Percentiles rank a stretch among this genome's conserved stretches.
Evolutionary conservation across 1,284 basidiomycete species (phyloP).

Genomic region (Butyriboletus pseudospeciosus): DNA sequence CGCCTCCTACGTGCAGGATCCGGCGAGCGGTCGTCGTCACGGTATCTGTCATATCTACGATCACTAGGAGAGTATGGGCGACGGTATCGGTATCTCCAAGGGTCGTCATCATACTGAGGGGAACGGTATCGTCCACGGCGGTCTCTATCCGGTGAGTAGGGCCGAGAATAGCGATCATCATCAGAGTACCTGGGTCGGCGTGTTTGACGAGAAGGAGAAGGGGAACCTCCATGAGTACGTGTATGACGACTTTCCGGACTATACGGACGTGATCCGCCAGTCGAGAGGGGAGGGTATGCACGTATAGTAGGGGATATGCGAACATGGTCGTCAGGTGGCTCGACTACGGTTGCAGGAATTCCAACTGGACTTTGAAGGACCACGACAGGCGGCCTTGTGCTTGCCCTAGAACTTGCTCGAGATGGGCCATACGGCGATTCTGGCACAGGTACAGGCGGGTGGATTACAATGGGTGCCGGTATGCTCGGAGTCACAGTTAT

Average conservation of each 20-base stretch:
- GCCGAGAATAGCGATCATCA: conserved; percentile 12
- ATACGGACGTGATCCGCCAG: conserved; percentile 5
- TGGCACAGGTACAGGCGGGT: conserved; percentile 8
- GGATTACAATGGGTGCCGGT: conserved; percentile 20
- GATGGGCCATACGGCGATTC: conserved; percentile 11
- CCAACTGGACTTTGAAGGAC: conserved; percentile 14
- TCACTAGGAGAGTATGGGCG: conserved; percentile 9
- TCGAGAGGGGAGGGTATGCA: conserved; percentile 4
- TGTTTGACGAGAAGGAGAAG: conserved; percentile 10
- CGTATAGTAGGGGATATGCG: conserved; percentile 24
- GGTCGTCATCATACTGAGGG: conserved; percentile 9
- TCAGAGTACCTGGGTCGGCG: conserved; percentile 1
- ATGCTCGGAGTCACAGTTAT: conserved; percentile 8
- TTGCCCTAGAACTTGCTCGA: conserved; percentile 17
- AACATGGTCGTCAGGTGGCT: conserved; percentile 9
- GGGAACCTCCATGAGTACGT: not conserved
- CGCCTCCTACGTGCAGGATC: not conserved
- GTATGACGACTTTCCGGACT: conserved; percentile 6
- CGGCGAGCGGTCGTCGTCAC: conserved; percentile 14
- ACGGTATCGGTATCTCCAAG: conserved; percentile 1
- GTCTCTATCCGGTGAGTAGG: conserved; percentile 20
- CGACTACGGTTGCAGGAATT: conserved; percentile 11
- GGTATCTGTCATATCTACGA: conserved; percentile 5
- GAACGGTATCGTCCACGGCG: conserved; percentile 2
- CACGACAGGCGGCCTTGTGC: conserved; percentile 14